phyloP scores from a whole-genome alignment of 306 rosid species.

The Prunus salicina region DNA sequence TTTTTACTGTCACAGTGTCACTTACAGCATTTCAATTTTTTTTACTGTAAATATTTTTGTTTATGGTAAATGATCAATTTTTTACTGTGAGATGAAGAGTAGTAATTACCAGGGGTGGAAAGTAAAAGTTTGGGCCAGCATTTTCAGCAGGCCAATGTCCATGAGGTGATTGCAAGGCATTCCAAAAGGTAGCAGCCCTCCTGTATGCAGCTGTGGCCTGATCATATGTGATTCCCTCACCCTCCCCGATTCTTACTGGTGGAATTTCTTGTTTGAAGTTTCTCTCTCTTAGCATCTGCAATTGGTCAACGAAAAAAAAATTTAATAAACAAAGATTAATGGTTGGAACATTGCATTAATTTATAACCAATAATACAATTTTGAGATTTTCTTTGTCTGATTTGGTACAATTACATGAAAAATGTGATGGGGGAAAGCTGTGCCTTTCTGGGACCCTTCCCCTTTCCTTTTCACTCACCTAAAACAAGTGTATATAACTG shows the following conservation, averaged over 20 bases:
- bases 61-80: background rate
- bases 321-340: background rate
- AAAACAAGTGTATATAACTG: no score
- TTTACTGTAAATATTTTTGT: background rate
- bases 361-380: no score
- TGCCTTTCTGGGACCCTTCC: background rate
- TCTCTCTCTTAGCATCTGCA: conserved; percentile 51
- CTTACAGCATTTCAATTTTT: background rate
- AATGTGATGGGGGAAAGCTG: background rate
- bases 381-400: no score
- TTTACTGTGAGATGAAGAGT: background rate
- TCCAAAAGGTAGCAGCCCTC: conserved; percentile 45
- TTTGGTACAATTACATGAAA: background rate
- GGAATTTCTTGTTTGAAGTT: conserved; percentile 57
- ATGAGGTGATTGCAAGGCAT: conserved; percentile 58
- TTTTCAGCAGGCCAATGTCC: conserved; percentile 93
- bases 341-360: background rate
- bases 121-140: conserved; percentile 69
- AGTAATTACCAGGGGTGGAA: conserved; percentile 63
- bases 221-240: conserved; percentile 41
- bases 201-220: conserved; percentile 33
- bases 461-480: background rate
- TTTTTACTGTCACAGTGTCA: background rate
- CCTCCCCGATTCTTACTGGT: conserved; percentile 44
- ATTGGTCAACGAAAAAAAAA: background rate